phyloP scores from a whole-genome alignment of 2,329 filamentous ascomycete species.

The Karstenula rhodostoma region DNA sequence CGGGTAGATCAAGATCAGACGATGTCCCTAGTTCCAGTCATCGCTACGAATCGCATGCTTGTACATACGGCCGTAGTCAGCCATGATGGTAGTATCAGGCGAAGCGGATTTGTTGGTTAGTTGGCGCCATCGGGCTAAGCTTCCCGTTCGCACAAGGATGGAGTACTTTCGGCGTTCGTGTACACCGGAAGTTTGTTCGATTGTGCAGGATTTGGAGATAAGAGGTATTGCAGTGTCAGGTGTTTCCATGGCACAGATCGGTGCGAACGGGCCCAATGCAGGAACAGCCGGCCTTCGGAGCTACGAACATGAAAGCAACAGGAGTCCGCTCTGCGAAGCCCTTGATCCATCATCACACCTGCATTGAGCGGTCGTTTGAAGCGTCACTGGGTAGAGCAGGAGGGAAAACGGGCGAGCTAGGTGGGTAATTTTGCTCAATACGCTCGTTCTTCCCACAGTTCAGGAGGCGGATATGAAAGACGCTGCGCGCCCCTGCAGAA shows the following conservation, averaged over 20 bases:
- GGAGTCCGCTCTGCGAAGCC: conserved; percentile 1
- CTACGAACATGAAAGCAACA: conserved; percentile 6
- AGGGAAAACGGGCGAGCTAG: background rate
- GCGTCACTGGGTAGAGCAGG: too few relatives aligned
- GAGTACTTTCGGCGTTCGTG: background rate
- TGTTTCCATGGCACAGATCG: background rate
- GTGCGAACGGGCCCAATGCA: background rate
- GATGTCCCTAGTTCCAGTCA: background rate
- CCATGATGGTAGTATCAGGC: too few relatives aligned
- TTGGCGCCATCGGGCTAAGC: background rate
- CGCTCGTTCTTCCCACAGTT: background rate
- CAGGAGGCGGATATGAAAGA: conserved; percentile 5
- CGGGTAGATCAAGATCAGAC: background rate
- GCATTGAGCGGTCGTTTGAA: background rate
- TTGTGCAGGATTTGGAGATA: background rate
- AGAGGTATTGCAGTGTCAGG: background rate
- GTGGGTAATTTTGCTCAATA: background rate
- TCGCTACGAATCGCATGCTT: background rate
- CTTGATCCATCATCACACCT: background rate
- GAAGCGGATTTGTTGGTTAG: too few relatives aligned
- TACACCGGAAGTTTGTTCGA: background rate
- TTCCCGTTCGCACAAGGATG: background rate
- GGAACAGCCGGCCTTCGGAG: conserved; percentile 2
- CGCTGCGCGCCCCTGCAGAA: conserved; percentile 15
- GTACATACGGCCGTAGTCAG: too few relatives aligned